phyloP scores from a whole-genome alignment of 495 filamentous ascomycete species.

The Friedmanniomyces simplex region DNA sequence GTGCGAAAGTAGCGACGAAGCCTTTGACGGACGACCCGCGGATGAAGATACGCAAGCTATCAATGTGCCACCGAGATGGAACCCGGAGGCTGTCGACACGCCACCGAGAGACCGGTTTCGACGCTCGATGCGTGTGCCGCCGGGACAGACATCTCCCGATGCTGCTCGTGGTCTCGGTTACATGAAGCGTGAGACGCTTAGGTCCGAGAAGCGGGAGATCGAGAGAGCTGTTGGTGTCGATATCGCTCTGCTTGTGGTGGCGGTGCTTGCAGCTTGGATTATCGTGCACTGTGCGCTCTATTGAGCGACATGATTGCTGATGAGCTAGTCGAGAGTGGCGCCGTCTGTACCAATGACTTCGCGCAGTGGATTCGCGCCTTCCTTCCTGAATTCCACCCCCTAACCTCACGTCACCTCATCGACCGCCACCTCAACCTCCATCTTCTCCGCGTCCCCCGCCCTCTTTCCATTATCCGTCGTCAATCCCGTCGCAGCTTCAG shows the following conservation, averaged over 20 bases:
- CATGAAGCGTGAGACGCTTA: too few relatives aligned
- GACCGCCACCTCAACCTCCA: slow-evolving; percentile 6
- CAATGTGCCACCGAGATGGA: background rate
- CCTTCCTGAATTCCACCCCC: background rate
- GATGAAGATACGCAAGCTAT: background rate
- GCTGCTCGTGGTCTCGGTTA: too few relatives aligned
- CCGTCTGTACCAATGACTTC: too few relatives aligned
- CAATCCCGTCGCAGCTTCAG: slow-evolving; percentile 68
- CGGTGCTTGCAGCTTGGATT: background rate
- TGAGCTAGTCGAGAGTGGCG: background rate
- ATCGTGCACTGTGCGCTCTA: background rate
- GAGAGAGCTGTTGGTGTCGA: background rate
- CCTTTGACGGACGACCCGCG: background rate
- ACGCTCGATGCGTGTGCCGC: background rate
- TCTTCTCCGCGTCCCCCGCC: background rate
- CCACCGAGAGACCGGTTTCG: background rate
- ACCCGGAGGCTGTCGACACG: background rate
- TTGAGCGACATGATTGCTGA: background rate
- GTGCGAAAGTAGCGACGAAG: background rate
- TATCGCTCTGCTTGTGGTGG: background rate
- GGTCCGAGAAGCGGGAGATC: background rate
- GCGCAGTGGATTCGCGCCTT: too few relatives aligned
- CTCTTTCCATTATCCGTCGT: slow-evolving; percentile 50
- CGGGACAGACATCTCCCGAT: too few relatives aligned
- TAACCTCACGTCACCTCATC: slow-evolving; percentile 3